Percentiles rank a stretch among this genome's conserved stretches.
Conservation (phyloP, 305 asterid genomes). For the Andrographis paniculata region DNA sequence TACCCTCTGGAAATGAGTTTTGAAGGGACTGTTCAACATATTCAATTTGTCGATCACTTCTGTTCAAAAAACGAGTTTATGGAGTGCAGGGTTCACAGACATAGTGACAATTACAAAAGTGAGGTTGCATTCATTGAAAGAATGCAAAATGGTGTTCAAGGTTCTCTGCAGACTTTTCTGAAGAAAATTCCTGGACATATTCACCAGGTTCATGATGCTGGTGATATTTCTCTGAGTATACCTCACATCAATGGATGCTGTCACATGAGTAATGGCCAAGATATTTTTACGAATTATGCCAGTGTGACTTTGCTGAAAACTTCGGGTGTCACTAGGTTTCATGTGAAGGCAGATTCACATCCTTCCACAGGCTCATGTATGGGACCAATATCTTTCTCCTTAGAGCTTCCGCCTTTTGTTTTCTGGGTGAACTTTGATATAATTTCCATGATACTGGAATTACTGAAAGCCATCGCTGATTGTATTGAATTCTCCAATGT, state of each 20-base stretch:
- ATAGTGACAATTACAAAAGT: slow-evolving; percentile 22
- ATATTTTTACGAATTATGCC: slow-evolving; percentile 30
- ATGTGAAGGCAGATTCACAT: slow-evolving; percentile 40
- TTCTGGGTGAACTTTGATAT: slow-evolving; percentile 72
- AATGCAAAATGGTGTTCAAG: slow-evolving; percentile 71
- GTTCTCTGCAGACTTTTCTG: slow-evolving; percentile 40
- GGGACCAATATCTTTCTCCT: slow-evolving; percentile 61
- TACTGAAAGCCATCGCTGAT: slow-evolving; percentile 43
- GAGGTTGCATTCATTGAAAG: slow-evolving; percentile 34
- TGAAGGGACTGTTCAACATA: slow-evolving; percentile 58
- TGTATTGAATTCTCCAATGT: slow-evolving; percentile 28
- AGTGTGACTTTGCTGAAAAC: slow-evolving; percentile 68
- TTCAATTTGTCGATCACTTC: slow-evolving; percentile 68
- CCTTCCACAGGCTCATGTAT: slow-evolving; percentile 39
- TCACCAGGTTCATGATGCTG: slow-evolving; percentile 20
- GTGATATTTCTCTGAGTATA: slow-evolving; percentile 30
- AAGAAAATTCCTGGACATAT: slow-evolving; percentile 29
- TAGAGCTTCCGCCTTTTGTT: slow-evolving; percentile 66
- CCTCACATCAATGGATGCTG: slow-evolving; percentile 29
- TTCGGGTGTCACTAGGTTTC: slow-evolving; percentile 48
- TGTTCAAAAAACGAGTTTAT: slow-evolving; percentile 28
- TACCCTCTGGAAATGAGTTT: slow-evolving; percentile 59
- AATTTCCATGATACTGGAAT: slow-evolving; percentile 28
- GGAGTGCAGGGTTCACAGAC: slow-evolving; percentile 23
- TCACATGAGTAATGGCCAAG: slow-evolving; percentile 29